Percentiles rank a stretch among this genome's conserved stretches.
These are phyloP conservation scores for Metschnikowia santaceciliae DNA, from an alignment of 805 yeast genomes.

Conservation along the genomic window DNA sequence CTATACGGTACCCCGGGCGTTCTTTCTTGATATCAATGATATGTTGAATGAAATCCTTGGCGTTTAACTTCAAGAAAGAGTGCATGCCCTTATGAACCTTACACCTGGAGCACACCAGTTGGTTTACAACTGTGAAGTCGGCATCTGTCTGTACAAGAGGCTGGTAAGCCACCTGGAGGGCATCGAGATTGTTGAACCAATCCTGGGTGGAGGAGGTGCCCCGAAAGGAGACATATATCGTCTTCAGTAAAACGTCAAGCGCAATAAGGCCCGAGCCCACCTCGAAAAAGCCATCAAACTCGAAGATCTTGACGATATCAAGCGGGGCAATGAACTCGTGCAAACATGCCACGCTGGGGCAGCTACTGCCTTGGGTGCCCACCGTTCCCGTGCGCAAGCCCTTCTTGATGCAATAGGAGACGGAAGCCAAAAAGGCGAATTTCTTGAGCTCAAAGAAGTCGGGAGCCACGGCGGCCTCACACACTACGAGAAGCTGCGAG, in stretches of 20 bases:
- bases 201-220: constrained; percentile 63
- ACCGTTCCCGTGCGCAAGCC: constrained; percentile 26
- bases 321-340: constrained; percentile 21
- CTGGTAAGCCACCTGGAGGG: constrained; percentile 42
- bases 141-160: constrained; percentile 35
- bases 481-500: neutral
- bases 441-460: constrained; percentile 25
- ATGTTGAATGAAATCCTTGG: constrained; percentile 29
- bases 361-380: constrained; percentile 19
- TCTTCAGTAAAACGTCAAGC: constrained; percentile 40
- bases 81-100: constrained; percentile 64
- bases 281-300: constrained; percentile 40
- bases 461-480: constrained; percentile 1
- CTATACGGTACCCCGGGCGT: constrained; percentile 47
- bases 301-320: constrained; percentile 36
- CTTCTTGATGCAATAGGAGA: constrained; percentile 34
- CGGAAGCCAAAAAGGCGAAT: constrained; percentile 33
- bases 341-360: constrained; percentile 26
- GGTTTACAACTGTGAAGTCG: constrained; percentile 6
- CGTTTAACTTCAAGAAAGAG: constrained; percentile 40
- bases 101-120: constrained; percentile 46
- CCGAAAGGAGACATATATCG: constrained; percentile 52
- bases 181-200: constrained; percentile 56
- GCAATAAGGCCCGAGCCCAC: constrained; percentile 55
- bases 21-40: constrained; percentile 31